phyloP scores from a whole-genome alignment of 2,329 filamentous ascomycete species.

The Onygenales sp. region DNA sequence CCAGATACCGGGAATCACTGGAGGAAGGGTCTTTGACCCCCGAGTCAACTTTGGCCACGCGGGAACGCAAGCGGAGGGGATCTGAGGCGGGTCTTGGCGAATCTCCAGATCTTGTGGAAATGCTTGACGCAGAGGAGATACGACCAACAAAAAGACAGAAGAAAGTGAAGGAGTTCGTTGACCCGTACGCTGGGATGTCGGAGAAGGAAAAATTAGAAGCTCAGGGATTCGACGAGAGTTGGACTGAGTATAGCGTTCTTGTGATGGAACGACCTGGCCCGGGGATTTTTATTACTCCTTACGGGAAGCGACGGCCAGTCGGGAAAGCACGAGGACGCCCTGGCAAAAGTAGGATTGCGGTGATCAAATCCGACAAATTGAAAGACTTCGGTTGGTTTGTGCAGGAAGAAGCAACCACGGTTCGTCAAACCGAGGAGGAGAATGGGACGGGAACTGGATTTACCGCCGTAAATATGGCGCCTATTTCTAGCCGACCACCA shows the following conservation, averaged over 20 bases:
- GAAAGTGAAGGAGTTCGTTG: constrained; percentile 4
- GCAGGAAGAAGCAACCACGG: constrained; percentile 4
- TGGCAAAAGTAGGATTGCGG: constrained; percentile 27
- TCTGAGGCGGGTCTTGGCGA: not conserved
- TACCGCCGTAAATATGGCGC: not conserved
- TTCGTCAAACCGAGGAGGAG: not conserved
- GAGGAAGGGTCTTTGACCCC: too few relatives aligned
- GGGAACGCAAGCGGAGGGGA: not conserved
- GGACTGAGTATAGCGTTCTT: constrained; percentile 31
- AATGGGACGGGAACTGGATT: not conserved
- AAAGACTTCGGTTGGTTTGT: constrained; percentile 28
- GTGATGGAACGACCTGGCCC: constrained; percentile 26
- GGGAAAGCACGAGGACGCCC: constrained; percentile 30
- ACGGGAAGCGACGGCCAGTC: constrained; percentile 27
- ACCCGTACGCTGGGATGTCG: constrained; percentile 21
- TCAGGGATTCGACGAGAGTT: constrained; percentile 30
- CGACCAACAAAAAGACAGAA: constrained; percentile 2
- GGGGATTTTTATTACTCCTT: constrained; percentile 33
- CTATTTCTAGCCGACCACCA: not conserved
- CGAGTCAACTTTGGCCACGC: not conserved
- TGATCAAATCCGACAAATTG: constrained; percentile 28
- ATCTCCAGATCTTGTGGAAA: not conserved
- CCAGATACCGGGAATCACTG: not conserved
- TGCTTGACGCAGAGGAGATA: not conserved
- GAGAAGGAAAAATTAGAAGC: constrained; percentile 30